Conservation (phyloP, 176 grass and related monocot species). For the Carex scoparia region DNA sequence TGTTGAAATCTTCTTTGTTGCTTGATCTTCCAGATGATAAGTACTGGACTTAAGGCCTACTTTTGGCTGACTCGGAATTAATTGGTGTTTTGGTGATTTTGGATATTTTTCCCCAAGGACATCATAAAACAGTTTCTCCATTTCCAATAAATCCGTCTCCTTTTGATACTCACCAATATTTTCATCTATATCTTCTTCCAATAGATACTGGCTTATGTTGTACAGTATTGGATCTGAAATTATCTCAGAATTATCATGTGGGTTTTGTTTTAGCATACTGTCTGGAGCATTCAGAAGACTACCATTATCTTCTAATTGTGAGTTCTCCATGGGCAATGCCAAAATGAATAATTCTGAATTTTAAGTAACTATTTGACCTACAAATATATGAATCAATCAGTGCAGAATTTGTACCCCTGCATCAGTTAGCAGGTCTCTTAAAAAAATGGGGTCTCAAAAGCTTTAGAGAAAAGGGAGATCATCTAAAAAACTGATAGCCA, state of each 20-base stretch:
- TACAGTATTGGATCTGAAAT: slow-evolving; percentile 40
- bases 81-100: slow-evolving; percentile 12
- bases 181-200: slow-evolving; percentile 54
- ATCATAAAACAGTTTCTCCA: slow-evolving; percentile 53
- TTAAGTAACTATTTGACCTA: not conserved
- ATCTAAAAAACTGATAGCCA: not conserved
- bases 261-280: not conserved
- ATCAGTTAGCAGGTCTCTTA: too few relatives aligned
- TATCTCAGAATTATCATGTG: slow-evolving; percentile 23
- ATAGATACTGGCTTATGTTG: slow-evolving; percentile 42
- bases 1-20: not conserved
- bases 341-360: not conserved
- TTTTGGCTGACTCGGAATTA: not conserved
- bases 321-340: not conserved
- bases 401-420: not conserved
- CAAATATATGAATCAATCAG: not conserved
- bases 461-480: not conserved
- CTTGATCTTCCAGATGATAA: not conserved
- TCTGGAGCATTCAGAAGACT: not conserved
- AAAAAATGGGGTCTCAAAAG: too few relatives aligned
- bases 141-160: slow-evolving; percentile 33
- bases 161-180: slow-evolving; percentile 24
- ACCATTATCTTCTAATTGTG: not conserved
- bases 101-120: slow-evolving; percentile 45
- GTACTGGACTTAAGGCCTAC: not conserved